Percentiles rank a stretch among this genome's conserved stretches.
Evolutionary conservation across 306 rosid genomes (phyloP).

Genomic region (Inga oerstediana): DNA sequence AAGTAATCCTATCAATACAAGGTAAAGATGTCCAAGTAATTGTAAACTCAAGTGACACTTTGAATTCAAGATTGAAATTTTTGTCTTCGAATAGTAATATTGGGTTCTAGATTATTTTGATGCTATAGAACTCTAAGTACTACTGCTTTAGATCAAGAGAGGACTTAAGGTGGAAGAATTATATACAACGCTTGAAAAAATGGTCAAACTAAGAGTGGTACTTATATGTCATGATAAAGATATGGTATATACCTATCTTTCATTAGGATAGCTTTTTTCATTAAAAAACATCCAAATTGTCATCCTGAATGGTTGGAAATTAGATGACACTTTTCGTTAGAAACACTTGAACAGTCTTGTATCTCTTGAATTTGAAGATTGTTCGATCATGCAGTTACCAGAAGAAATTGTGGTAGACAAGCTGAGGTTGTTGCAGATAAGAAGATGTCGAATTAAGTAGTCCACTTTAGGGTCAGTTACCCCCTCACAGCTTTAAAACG

Average conservation of each 20-base stretch:
- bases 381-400: neutral
- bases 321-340: neutral
- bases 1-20: neutral
- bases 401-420: neutral
- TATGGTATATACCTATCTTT: neutral
- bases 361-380: neutral
- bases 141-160: neutral
- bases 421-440: conserved; percentile 19
- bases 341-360: neutral
- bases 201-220: neutral
- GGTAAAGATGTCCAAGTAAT: neutral
- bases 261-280: neutral
- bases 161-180: neutral
- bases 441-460: neutral
- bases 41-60: neutral
- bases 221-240: neutral
- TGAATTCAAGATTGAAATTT: neutral
- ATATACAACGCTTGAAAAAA: neutral
- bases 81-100: neutral
- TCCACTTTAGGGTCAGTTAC: no score
- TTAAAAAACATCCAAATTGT: neutral
- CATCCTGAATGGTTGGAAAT: neutral
- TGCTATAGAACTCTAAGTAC: conserved; percentile 16
- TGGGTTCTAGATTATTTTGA: neutral
- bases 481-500: no score